Base-by-base conservation (phyloP, 2,329 filamentous ascomycete genomes). In the Myriosclerotinia curreyana region DNA sequence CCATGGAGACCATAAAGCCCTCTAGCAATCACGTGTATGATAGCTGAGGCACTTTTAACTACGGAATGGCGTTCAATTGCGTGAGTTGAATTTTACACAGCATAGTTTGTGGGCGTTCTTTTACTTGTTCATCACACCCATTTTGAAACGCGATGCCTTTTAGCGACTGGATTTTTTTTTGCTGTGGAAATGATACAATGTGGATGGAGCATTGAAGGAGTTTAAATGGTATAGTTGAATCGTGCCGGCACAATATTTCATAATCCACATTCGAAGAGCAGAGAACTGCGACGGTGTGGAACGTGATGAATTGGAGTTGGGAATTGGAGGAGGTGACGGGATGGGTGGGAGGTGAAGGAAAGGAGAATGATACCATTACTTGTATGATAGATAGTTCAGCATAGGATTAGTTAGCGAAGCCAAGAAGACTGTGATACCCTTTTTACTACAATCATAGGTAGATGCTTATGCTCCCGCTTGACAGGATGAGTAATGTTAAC, bases 1-100 rank as follows among this genome's bases (percentile, higher is more conserved):
- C 65, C 64, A 53, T 74, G 71, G 71, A 66, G 65, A 60, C 66
- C 64, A 66, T 65, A 36, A 59, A 48, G 28, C 28, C 22, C 31
- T 38, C 15, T 8, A 34, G 25, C 28, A 52, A 58, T 36, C 46
- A 17, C 40, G 36, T 38, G 46, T 25, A 52, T 60, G 48, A 17
- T n/a, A 46, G 49, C 54, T 40, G 34, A 49, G 40, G 28, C 46
- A 38, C n/a, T 52, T 60, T n/a, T 28, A 28, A 60, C n/a, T 58
- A 51, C 17, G 44, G 12, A 25, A 46, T 59, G 36, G 38, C 36
- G 38, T 64, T 64, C 22, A 25, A 50, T 52, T 34, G 38, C 60
- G 52, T 44, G 20, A 60, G 14, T 36, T 46, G 12, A 34, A 38
- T 28, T 28, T 60, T 20, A 40, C 46, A 52, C 38, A 40, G 44